Evolutionary conservation across 2,329 filamentous ascomycete species (phyloP).

Genomic region (Fusarium sp.): DNA sequence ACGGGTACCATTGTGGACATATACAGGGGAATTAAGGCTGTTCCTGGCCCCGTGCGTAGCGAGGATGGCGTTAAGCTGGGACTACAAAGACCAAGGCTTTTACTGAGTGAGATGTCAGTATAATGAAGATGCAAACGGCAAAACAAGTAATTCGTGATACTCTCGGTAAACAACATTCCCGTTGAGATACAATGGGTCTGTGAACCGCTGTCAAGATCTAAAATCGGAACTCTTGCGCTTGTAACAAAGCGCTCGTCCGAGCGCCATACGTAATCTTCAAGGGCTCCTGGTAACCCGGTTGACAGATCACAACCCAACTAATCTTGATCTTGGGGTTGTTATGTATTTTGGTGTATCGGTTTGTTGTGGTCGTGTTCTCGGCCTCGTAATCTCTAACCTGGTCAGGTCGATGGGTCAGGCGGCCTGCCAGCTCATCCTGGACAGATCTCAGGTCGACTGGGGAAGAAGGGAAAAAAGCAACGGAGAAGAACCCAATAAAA

Average conservation of each 20-base stretch:
- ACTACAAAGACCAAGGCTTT: not conserved
- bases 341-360: conserved; percentile 18
- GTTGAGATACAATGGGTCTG: conserved; percentile 4
- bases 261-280: conserved; percentile 39
- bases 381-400: conserved; percentile 33
- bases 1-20: conserved; percentile 25
- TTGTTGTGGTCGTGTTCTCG: conserved; percentile 35
- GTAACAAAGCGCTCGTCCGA: conserved; percentile 23
- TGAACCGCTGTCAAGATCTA: conserved; percentile 29
- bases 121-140: conserved; percentile 8
- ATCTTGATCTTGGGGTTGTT: conserved; percentile 1
- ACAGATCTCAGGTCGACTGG: conserved; percentile 42
- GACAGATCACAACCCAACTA: conserved; percentile 26
- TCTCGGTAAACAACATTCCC: not conserved
- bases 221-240: conserved; percentile 14
- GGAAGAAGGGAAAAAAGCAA: conserved; percentile 19
- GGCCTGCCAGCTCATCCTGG: conserved; percentile 27
- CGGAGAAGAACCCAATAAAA: conserved; percentile 8
- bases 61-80: conserved; percentile 17
- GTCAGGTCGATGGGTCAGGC: conserved; percentile 22
- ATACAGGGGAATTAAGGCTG: conserved; percentile 27
- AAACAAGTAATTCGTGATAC: conserved; percentile 3
- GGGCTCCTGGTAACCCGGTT: conserved; percentile 5
- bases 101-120: not conserved
- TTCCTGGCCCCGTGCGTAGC: conserved; percentile 36